Evolutionary conservation across 345 rosid genomes (phyloP), one percentile per base, ranked within the genome.

Genomic region (Salix udensis): DNA sequence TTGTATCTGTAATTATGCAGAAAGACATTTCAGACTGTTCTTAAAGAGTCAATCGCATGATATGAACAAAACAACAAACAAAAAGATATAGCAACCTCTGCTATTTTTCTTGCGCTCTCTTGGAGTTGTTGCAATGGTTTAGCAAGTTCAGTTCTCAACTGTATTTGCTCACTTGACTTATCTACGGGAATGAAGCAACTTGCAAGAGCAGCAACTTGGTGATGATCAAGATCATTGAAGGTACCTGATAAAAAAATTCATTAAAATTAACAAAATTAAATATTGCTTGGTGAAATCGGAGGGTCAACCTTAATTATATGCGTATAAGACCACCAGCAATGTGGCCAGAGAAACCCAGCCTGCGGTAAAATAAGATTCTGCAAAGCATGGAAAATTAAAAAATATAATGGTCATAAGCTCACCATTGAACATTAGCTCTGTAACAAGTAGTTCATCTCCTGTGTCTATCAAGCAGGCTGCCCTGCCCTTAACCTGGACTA

Each of bases 401-500:
- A 65, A 72, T 26, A 53, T 26, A 53, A 34, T 34, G 12, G 71
- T 39, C 65, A 55, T 77, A 23, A 53, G 67, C 62, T 79, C 83
- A 93, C 99, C 99, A 80, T 96, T 96, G 65, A 96, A 96, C 98
- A 96, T 96, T 76, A 93, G 89, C 79, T 94, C 99, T 50, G 99
- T 96, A 72, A 96, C 99, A 79, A 96, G 97, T 60, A 96, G 87
- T 86, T 96, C 99, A 82, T 96, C 99, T 84, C 97, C 99, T 28
- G 99, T 96, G 87, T 96, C 99, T 78, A 96, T 90, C 90, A 96
- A 90, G 85, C 98, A 96, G 74, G 99, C 98, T 83, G 98, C 99
- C 77, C 98, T 87, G 77, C 99, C 98, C 85, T 93, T 96, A 69
- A 96, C 76, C 87, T 87, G 97, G 81, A 96, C 97, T 7, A 93